Base-by-base conservation (phyloP, 129 eudicot genomes). In the Rutidosis leptorrhynchoides region DNA sequence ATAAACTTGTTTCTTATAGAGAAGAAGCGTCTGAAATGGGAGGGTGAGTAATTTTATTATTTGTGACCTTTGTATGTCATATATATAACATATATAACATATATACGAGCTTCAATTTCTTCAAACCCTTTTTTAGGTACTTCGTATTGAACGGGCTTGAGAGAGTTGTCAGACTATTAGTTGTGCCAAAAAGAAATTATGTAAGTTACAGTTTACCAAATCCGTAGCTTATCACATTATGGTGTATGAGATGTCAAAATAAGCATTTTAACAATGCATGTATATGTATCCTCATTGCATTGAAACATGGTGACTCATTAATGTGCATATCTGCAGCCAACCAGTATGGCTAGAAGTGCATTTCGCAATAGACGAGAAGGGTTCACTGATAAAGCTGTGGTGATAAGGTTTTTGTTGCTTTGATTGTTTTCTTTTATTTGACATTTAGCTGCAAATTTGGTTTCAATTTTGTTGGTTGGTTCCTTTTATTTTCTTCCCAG, bases 1-100 rank as follows among this genome's bases (percentile, higher is more conserved):
- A 63, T 52, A 80, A 69, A 35, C 77, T 92, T 64, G 86, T 84
- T 64, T 59, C 79, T 12, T 46, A 8, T 75, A 88, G 77, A 80
- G 98, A 93, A 79, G 98, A 88, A 70, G 62, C 95, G 24, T 70
- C 92, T 48, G 98, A 93, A 81, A 82, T 89, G 96, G 98, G 98
- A 28, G 98, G 98, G 98, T 93, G 40, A 80, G 95, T 83, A 65
- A 56, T 26, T 57, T 35, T 58, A 28, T 20, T 16, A 14, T 11
- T 63, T 33, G 25, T 58, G 16, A 29, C n/a, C 32, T 58, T 26
- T 27, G 63, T 16, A 11, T 1, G 16, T 24, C 22, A 27, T 26
- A 54, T 58, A 58, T 28, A 10, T 58, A 8, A n/a, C 58, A 52
- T n/a, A 12, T 52, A 23, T 51, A 2, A 7, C 6, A 17, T 17